A percentile compares a stretch with the other conserved stretches of the same genome.
phyloP scores from a whole-genome alignment of 352 stramenopile genomes.

The Globisporangium abappressorium region DNA sequence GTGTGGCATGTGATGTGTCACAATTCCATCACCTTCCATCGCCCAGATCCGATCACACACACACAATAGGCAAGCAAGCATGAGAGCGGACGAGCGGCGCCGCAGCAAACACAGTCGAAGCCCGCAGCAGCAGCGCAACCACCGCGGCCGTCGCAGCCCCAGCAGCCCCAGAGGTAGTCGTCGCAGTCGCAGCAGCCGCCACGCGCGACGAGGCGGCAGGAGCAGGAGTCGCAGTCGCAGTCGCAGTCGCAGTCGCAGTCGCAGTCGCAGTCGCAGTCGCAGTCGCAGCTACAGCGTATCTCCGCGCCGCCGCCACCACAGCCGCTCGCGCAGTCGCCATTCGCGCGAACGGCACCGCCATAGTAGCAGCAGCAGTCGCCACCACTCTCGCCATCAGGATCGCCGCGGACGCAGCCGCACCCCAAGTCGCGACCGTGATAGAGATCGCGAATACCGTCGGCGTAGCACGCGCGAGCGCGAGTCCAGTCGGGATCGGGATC shows the following conservation, averaged over 20 bases:
- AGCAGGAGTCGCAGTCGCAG: background rate
- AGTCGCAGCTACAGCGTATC: conserved; percentile 19
- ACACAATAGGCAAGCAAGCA: background rate
- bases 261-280: conserved; percentile 11
- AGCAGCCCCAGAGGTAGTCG: conserved; percentile 16
- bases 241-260: conserved; percentile 10
- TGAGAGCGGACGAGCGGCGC: conserved; percentile 9
- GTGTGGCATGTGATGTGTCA: background rate
- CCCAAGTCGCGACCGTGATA: conserved; percentile 3
- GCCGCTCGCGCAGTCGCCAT: conserved; percentile 13
- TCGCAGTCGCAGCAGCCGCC: conserved; percentile 17
- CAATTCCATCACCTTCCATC: background rate
- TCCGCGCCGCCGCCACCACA: background rate
- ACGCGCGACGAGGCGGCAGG: too few species aligned
- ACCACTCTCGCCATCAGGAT: background rate
- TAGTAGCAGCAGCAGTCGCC: background rate
- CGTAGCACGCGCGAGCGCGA: conserved; percentile 9
- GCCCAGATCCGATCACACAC: background rate
- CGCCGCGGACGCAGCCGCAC: conserved; percentile 10
- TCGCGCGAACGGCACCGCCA: background rate
- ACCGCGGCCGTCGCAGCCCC: background rate
- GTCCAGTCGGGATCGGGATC: conserved; percentile 23
- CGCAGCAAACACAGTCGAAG: conserved; percentile 18
- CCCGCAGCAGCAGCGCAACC: background rate
- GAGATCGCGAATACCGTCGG: conserved; percentile 4